Evolutionary conservation across 1,139 yeast genomes (phyloP).

Genomic region (Hanseniaspora uvarum): DNA sequence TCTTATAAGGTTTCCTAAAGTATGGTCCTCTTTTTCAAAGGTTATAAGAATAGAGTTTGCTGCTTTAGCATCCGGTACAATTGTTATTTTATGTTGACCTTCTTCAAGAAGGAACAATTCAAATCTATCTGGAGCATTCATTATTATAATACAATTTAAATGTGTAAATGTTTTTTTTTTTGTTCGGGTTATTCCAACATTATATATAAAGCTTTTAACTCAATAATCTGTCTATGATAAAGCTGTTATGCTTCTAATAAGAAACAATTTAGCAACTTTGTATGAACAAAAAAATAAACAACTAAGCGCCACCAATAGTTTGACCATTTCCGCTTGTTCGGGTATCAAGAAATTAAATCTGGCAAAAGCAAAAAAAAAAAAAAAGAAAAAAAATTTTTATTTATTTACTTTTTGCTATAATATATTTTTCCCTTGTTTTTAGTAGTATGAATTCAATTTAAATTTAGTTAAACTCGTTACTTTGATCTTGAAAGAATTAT

Average conservation of each 20-base stretch:
- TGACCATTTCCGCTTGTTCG: neutral
- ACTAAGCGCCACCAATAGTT: constrained; percentile 3
- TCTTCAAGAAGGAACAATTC: constrained; percentile 95
- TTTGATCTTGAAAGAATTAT: neutral
- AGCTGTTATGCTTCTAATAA: no score
- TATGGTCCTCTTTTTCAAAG: constrained; percentile 95
- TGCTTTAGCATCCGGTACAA: constrained; percentile 88
- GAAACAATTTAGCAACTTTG: no score
- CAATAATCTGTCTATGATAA: no score
- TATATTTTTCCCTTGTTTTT: neutral
- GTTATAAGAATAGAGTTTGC: constrained; percentile 90
- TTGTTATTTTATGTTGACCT: constrained; percentile 81
- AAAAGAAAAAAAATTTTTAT: neutral
- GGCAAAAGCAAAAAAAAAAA: neutral
- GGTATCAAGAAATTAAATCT: neutral
- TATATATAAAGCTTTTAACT: no score
- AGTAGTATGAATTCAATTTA: neutral
- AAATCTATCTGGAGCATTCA: constrained; percentile 99
- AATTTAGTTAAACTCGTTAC: no score
- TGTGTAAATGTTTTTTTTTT: neutral
- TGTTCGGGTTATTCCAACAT: neutral
- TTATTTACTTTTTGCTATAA: neutral
- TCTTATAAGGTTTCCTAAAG: constrained; percentile 80
- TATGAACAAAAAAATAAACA: neutral
- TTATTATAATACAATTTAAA: constrained; percentile 26